Percentiles rank a stretch among this genome's conserved stretches.
Evolutionary conservation across 1,139 yeast species (phyloP).

Genomic region (Kodamaea derodonti): DNA sequence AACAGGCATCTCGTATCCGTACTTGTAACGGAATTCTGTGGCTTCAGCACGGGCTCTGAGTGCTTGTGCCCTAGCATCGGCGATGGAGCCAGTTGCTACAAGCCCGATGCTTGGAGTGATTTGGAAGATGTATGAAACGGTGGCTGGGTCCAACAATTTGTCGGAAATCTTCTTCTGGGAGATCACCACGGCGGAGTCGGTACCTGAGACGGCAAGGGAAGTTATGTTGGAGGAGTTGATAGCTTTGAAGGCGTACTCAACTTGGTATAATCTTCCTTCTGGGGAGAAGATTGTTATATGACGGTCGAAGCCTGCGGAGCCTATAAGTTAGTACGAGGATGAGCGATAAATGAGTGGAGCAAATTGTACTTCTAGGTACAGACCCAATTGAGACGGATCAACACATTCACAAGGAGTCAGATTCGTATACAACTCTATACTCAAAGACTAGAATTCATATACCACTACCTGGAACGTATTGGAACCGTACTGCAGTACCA

Average conservation of each 20-base stretch:
- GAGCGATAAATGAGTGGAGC: conserved; percentile 5
- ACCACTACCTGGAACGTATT: no score
- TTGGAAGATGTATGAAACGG: conserved; percentile 81
- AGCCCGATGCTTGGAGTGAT: conserved; percentile 83
- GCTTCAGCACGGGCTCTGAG: conserved; percentile 90
- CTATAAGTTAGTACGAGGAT: conserved; percentile 17
- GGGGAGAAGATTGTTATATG: conserved; percentile 98
- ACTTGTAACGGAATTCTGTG: conserved; percentile 88
- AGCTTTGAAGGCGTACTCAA: conserved; percentile 96
- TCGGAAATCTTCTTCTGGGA: conserved; percentile 97
- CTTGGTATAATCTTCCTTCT: conserved; percentile 96
- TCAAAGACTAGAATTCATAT: neutral
- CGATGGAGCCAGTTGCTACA: conserved; percentile 94
- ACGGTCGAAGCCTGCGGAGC: conserved; percentile 93
- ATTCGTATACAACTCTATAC: neutral
- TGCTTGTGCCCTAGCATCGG: conserved; percentile 92
- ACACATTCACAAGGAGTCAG: neutral
- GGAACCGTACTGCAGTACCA: no score
- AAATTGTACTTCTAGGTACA: no score
- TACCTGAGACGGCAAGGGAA: conserved; percentile 81
- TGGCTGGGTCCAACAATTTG: conserved; percentile 78
- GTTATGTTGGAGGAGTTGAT: conserved; percentile 91
- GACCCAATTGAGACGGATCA: neutral
- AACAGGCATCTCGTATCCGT: conserved; percentile 96
- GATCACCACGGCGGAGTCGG: conserved; percentile 83